A percentile compares a stretch with the other conserved stretches of the same genome.
These are phyloP conservation scores for Lunularia cruciata DNA, from an alignment of 225 moss, liverwort and hornwort genomes.

Conservation along the genomic window DNA sequence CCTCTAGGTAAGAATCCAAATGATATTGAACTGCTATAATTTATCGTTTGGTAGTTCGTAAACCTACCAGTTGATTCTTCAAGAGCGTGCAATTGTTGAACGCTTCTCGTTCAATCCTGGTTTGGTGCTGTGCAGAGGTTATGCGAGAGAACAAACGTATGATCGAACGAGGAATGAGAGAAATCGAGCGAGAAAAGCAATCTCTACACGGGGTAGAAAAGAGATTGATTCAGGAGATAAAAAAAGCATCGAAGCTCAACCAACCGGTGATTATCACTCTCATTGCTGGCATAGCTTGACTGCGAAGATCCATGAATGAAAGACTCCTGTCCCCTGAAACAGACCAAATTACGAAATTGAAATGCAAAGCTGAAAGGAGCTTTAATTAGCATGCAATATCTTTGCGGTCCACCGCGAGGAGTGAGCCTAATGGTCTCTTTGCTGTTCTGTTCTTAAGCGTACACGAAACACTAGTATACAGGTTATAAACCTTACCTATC, in stretches of 20 bases:
- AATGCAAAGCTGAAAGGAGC: too few species aligned
- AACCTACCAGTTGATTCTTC: not conserved
- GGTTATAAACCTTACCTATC: too few species aligned
- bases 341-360: too few species aligned
- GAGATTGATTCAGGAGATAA: constrained; percentile 24
- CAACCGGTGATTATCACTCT: constrained; percentile 19
- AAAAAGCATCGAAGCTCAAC: constrained; percentile 20
- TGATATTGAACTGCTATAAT: not conserved
- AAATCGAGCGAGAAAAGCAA: constrained; percentile 25
- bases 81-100: too few species aligned
- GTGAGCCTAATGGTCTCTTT: too few species aligned
- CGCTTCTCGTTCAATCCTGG: not conserved
- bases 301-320: too few species aligned
- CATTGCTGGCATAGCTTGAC: too few species aligned
- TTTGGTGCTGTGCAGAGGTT: constrained; percentile 9
- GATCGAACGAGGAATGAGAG: constrained; percentile 23
- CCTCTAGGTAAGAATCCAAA: constrained; percentile 14
- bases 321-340: too few species aligned
- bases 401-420: too few species aligned
- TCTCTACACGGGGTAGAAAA: constrained; percentile 7
- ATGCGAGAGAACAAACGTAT: constrained; percentile 23
- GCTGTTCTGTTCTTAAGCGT: too few species aligned
- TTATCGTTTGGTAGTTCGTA: not conserved
- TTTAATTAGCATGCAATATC: too few species aligned
- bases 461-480: too few species aligned